phyloP scores from a whole-genome alignment of 106 monocot species.

The Xerophyta viscosa region DNA sequence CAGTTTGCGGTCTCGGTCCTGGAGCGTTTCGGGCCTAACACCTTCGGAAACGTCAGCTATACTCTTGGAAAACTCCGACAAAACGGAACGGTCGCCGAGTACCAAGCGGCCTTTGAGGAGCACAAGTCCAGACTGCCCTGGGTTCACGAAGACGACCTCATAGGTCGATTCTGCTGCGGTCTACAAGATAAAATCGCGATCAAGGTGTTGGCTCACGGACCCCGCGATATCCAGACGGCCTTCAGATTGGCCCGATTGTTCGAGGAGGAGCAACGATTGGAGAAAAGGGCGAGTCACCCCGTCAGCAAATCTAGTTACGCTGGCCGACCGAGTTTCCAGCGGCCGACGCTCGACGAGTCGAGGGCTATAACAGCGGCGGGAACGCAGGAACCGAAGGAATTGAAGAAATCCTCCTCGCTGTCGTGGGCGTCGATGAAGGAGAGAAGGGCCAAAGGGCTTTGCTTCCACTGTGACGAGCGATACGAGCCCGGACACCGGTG shows the following conservation, averaged over 20 bases:
- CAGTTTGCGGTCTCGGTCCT: neutral
- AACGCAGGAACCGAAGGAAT: too few relatives aligned
- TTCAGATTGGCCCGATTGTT: neutral
- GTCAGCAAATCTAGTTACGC: neutral
- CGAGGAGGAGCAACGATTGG: neutral
- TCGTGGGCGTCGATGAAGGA: neutral
- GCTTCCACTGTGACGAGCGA: neutral
- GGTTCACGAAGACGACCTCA: neutral
- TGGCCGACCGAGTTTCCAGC: neutral
- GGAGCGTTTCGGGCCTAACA: neutral
- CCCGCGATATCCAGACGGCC: neutral
- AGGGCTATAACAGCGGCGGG: too few relatives aligned
- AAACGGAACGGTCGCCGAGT: neutral
- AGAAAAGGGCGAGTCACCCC: neutral
- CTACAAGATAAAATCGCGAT: neutral
- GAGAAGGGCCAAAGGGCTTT: neutral
- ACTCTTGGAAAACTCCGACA: neutral
- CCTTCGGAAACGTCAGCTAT: neutral
- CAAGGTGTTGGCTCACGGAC: neutral
- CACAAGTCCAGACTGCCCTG: neutral
- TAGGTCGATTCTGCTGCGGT: neutral
- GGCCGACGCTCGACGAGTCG: neutral
- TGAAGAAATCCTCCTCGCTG: neutral
- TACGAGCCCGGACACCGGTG: neutral
- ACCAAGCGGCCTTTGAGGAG: constrained; percentile 1